Base-by-base conservation (phyloP, 2,329 filamentous ascomycete genomes). In the Trichoderma oligosporum region DNA sequence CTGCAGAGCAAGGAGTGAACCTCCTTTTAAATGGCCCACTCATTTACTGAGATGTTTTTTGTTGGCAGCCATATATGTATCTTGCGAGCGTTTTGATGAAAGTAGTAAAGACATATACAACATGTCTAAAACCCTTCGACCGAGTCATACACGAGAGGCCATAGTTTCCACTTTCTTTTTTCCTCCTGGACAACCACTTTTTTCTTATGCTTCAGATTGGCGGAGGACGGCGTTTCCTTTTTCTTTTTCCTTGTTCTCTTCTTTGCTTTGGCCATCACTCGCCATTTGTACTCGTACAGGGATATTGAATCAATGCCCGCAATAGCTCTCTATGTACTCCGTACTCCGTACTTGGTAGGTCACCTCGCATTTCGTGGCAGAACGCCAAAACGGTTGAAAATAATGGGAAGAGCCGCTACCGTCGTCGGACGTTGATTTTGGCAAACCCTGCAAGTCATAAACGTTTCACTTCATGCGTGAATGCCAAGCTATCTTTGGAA, bases 171-270 rank as follows among this genome's bases (percentile, higher is more conserved):
- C n/a, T n/a, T n/a, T n/a, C n/a, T n/a, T n/a, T n/a, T n/a, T n/a
- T n/a, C n/a, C n/a, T n/a, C n/a, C n/a, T n/a, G n/a, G n/a, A n/a
- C n/a, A n/a, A n/a, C n/a, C n/a, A n/a, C n/a, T n/a, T n/a, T n/a
- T n/a, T n/a, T n/a, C n/a, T n/a, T 61, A 57, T 62, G 61, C 57
- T 66, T 63, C 62, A 61, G 62, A 66, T 65, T 61, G 63, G 62
- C 57, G 46, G 61, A 63, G 63, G 55, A 35, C 27, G 35, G 20
- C 9, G 11, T 7, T 51, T 39, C 14, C 39, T 7, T n/a, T 9
- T 27, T 8, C 41, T 33, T n/a, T n/a, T n/a, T n/a, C n/a, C n/a
- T n/a, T n/a, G 11, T 7, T 51, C 27, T 14, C 39, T 7, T n/a
- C 14, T 27, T 8, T 24, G 20, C 27, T 33, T n/a, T n/a, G 25